A percentile compares a stretch with the other conserved stretches of the same genome.
These are phyloP conservation scores for Ophiorrhiza pumila DNA, from an alignment of 257 asterid species.

Conservation along the genomic window DNA sequence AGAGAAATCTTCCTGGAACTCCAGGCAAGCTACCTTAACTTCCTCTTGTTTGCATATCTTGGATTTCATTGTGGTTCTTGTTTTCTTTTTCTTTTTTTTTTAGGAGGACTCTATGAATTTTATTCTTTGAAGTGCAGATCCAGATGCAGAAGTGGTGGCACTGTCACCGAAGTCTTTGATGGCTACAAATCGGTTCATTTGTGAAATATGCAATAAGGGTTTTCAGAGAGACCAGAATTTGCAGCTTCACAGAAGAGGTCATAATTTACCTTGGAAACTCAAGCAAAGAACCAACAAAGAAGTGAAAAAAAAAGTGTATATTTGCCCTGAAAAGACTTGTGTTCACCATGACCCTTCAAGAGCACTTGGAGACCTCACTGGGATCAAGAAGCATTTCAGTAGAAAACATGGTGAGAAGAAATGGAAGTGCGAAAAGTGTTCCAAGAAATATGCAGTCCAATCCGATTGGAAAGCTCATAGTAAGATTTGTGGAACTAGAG, in stretches of 20 bases:
- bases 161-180: slow-evolving; percentile 81
- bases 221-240: slow-evolving; percentile 91
- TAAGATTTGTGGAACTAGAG: slow-evolving; percentile 93
- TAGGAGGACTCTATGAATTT: background rate
- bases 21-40: slow-evolving; percentile 44
- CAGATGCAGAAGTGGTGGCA: slow-evolving; percentile 91
- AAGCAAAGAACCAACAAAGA: slow-evolving; percentile 72
- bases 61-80: background rate
- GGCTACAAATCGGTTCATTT: slow-evolving; percentile 87
- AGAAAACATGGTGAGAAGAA: slow-evolving; percentile 94
- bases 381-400: slow-evolving; percentile 79
- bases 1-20: slow-evolving; percentile 81
- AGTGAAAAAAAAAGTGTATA: slow-evolving; percentile 71
- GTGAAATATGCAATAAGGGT: slow-evolving; percentile 96
- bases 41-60: background rate
- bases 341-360: slow-evolving; percentile 83
- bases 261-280: slow-evolving; percentile 90
- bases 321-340: slow-evolving; percentile 80
- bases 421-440: slow-evolving; percentile 89
- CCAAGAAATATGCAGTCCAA: slow-evolving; percentile 88
- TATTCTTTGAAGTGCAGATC: slow-evolving; percentile 47
- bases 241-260: slow-evolving; percentile 88
- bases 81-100: background rate
- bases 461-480: slow-evolving; percentile 97
- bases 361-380: slow-evolving; percentile 84